Conservation (phyloP, 331 rosid species). For the Quercus tomentella region DNA sequence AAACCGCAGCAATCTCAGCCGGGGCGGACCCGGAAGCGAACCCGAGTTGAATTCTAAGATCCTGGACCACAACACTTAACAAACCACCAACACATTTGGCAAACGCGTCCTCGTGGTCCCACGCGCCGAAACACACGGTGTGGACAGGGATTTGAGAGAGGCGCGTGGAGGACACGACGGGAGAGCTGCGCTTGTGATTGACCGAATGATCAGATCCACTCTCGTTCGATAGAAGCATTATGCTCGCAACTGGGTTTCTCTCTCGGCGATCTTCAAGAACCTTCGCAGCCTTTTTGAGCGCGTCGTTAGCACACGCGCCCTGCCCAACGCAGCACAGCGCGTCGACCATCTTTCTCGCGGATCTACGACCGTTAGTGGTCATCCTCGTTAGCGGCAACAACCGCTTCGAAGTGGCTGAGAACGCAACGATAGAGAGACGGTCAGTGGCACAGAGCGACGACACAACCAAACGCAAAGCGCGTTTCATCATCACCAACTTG, state of each 20-base stretch:
- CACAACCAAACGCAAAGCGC: conserved; percentile 52
- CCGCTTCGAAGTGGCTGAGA: conserved; percentile 76
- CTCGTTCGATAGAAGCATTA: conserved; percentile 53
- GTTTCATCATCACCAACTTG: conserved; percentile 67
- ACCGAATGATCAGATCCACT: not conserved
- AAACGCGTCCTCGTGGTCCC: conserved; percentile 38
- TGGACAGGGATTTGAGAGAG: conserved; percentile 59
- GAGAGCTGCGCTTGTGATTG: conserved; percentile 13
- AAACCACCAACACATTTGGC: conserved; percentile 41
- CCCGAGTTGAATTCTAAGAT: conserved; percentile 63
- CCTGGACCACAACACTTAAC: conserved; percentile 59
- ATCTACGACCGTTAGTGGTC: conserved; percentile 62
- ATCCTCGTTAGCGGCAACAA: conserved; percentile 60
- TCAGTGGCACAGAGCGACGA: conserved; percentile 65
- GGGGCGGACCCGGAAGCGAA: conserved; percentile 46
- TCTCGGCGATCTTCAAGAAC: conserved; percentile 92
- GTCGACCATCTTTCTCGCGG: conserved; percentile 74
- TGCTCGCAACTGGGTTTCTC: conserved; percentile 56
- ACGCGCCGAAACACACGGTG: conserved; percentile 31
- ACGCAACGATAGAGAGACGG: conserved; percentile 82
- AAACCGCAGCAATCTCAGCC: conserved; percentile 64
- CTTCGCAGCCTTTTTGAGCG: conserved; percentile 79
- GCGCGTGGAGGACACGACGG: conserved; percentile 50
- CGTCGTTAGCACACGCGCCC: conserved; percentile 55
- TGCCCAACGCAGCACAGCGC: conserved; percentile 64